Percentiles rank a stretch among this genome's conserved stretches.
Evolutionary conservation across 2,329 filamentous ascomycete species (phyloP).

Genomic region (Lasiodiplodia gonubiensis): DNA sequence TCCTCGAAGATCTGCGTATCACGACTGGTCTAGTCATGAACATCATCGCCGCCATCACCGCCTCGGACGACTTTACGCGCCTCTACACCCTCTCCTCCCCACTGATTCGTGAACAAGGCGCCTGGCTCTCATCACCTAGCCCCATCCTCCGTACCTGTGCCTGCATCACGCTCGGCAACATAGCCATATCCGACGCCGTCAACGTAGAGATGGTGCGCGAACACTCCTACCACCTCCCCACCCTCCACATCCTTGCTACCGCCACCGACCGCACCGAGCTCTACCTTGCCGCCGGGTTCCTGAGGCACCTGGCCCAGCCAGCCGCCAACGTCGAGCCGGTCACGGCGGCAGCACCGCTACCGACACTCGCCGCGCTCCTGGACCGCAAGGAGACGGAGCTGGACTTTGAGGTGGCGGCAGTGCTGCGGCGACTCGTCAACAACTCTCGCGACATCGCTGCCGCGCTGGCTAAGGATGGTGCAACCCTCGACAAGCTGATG

Average conservation of each 20-base stretch:
- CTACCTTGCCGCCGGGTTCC: constrained; percentile 45
- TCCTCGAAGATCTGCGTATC: constrained; percentile 25
- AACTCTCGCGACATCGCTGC: constrained; percentile 14
- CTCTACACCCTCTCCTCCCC: constrained; percentile 37
- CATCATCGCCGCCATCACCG: constrained; percentile 36
- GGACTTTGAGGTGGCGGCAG: constrained; percentile 51
- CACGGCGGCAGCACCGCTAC: constrained; percentile 1
- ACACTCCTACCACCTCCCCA: constrained; percentile 39
- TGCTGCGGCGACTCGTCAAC: constrained; percentile 48
- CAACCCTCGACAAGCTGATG: constrained; percentile 6
- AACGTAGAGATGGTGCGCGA: constrained; percentile 45
- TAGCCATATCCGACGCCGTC: constrained; percentile 44
- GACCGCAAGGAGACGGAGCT: constrained; percentile 3
- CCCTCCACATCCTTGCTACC: constrained; percentile 38
- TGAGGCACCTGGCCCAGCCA: constrained; percentile 46
- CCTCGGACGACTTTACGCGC: constrained; percentile 42
- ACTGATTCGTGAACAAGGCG: constrained; percentile 35
- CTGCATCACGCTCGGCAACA: constrained; percentile 47
- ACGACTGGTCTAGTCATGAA: constrained; percentile 24
- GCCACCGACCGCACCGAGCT: constrained; percentile 40
- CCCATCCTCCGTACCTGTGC: constrained; percentile 41
- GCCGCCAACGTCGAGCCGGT: constrained; percentile 35
- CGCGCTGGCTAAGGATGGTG: neutral
- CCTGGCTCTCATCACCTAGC: constrained; percentile 29
- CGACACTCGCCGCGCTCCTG: constrained; percentile 11